Evolutionary conservation across 164 flowering plant genomes (phyloP).

Genomic region (Paratinospora sagittata): DNA sequence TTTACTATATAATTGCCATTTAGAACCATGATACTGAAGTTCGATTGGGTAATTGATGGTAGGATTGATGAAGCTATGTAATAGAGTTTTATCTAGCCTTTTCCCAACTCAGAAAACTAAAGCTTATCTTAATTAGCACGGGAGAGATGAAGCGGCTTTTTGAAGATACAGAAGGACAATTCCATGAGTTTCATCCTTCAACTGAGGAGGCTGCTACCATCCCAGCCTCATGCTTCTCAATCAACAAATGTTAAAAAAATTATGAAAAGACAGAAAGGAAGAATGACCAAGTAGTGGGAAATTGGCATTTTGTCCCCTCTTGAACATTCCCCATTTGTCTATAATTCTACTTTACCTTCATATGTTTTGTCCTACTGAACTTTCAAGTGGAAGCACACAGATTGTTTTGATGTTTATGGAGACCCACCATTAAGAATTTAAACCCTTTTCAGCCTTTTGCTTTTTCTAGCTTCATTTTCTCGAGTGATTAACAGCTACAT

Average conservation of each 20-base stretch:
- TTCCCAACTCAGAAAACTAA: no score
- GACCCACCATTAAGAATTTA: no score
- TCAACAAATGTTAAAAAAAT: no score
- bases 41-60: no score
- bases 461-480: neutral
- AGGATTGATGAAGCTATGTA: no score
- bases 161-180: constrained; percentile 38
- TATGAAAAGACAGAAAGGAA: constrained; percentile 33
- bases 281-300: neutral
- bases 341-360: constrained; percentile 14
- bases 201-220: constrained; percentile 30
- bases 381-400: neutral
- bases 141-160: neutral
- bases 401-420: neutral
- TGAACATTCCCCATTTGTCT: constrained; percentile 5
- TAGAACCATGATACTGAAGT: no score
- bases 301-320: constrained; percentile 23
- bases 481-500: constrained; percentile 38
- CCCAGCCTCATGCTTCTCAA: constrained; percentile 10
- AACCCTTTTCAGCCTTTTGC: neutral
- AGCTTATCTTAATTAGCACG: no score
- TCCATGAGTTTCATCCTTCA: constrained; percentile 31
- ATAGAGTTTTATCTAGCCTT: no score
- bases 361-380: constrained; percentile 7
- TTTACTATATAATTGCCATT: no score